phyloP scores from a whole-genome alignment of 75 land plant genomes.

The Larix kaempferi region DNA sequence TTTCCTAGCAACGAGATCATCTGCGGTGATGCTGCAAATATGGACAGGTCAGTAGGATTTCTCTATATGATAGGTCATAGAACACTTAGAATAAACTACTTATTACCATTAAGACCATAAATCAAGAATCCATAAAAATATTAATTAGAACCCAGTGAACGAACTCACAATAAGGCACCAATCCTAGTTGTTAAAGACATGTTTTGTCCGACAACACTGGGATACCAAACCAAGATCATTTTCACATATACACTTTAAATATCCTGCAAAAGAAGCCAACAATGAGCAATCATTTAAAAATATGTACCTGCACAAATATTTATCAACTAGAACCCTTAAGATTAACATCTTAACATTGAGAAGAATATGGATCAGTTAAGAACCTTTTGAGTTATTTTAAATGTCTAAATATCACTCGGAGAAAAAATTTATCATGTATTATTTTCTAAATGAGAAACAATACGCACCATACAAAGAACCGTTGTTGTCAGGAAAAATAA shows the following conservation, averaged over 20 bases:
- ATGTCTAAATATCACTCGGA: neutral
- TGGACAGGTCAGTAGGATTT: too few relatives aligned
- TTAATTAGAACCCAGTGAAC: too few relatives aligned
- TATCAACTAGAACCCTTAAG: too few relatives aligned
- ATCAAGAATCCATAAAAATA: too few relatives aligned
- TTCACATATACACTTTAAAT: conserved; percentile 89
- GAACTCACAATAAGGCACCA: too few relatives aligned
- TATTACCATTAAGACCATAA: too few relatives aligned
- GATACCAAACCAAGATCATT: conserved; percentile 89
- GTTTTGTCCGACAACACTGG: conserved; percentile 88
- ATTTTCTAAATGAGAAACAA: neutral
- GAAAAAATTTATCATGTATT: neutral
- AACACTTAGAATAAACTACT: too few relatives aligned
- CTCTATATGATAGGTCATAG: too few relatives aligned
- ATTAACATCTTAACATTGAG: too few relatives aligned
- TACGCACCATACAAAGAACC: conserved; percentile 85
- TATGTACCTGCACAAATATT: too few relatives aligned
- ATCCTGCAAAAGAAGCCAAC: conserved; percentile 44
- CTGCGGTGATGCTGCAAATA: too few relatives aligned
- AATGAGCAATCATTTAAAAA: neutral
- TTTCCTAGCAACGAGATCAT: too few relatives aligned
- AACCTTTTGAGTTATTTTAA: neutral
- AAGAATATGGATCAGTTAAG: neutral
- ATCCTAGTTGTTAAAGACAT: conserved; percentile 86
- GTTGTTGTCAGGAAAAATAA: conserved; percentile 92